Evolutionary conservation across 2,329 filamentous ascomycete genomes (phyloP).

Genomic region (Xenoacremonium recifei): DNA sequence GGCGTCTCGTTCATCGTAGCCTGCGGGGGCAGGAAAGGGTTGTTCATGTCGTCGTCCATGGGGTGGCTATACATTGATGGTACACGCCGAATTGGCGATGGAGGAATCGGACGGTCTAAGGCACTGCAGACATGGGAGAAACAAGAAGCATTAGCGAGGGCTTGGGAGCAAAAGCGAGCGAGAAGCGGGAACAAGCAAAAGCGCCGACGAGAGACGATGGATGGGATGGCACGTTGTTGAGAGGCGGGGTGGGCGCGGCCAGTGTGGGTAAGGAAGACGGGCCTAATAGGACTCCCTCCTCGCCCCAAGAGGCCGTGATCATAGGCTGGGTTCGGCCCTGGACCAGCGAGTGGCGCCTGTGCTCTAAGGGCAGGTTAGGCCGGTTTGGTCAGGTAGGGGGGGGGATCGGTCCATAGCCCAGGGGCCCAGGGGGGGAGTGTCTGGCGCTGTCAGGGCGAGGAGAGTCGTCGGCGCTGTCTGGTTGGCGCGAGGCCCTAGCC

Average conservation of each 20-base stretch:
- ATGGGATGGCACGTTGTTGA: slow-evolving; percentile 29
- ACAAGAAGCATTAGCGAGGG: slow-evolving; percentile 28
- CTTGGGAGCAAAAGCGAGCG: slow-evolving; percentile 16
- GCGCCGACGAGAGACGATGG: slow-evolving; percentile 27
- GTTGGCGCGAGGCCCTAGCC: too few species aligned
- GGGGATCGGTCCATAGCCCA: neutral
- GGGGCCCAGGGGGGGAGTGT: neutral
- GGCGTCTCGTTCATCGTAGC: slow-evolving; percentile 74
- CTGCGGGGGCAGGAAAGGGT: too few species aligned
- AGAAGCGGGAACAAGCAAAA: slow-evolving; percentile 21
- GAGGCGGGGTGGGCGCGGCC: slow-evolving; percentile 30
- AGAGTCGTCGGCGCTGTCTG: neutral
- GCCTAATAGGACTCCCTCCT: neutral
- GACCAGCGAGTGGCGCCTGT: neutral
- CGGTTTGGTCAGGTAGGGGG: neutral
- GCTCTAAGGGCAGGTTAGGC: neutral
- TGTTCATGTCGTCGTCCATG: too few species aligned
- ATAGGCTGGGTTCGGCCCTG: neutral
- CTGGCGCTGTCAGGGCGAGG: neutral
- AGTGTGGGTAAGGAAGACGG: slow-evolving; percentile 25
- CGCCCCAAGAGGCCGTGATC: neutral
- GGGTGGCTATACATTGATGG: slow-evolving; percentile 40
- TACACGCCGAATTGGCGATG: slow-evolving; percentile 38
- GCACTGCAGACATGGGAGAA: slow-evolving; percentile 37
- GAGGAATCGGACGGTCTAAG: slow-evolving; percentile 25